Conservation (phyloP, 345 rosid genomes). For the Eucalyptus pauciflora region DNA sequence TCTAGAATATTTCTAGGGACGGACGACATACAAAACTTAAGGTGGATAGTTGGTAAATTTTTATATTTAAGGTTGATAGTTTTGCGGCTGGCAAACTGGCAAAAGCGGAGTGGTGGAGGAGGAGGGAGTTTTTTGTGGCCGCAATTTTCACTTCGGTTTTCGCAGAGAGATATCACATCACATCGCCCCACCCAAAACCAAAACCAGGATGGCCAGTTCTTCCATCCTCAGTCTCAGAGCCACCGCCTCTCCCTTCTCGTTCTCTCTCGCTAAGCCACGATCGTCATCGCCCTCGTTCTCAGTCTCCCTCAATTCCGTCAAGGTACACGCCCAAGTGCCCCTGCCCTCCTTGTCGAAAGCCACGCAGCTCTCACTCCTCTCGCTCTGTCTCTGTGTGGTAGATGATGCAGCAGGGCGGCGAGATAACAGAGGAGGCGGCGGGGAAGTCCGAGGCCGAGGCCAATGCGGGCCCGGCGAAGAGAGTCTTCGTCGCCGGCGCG, state of each 20-base stretch:
- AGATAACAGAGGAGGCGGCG: slow-evolving; percentile 21
- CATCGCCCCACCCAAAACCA: background rate
- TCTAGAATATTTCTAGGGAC: background rate
- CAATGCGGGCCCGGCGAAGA: slow-evolving; percentile 19
- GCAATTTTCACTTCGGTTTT: background rate
- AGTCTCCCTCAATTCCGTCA: background rate
- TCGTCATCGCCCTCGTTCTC: background rate
- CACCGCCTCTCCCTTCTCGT: background rate
- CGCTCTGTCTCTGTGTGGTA: background rate
- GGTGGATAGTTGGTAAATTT: too few species aligned
- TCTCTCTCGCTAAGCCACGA: background rate
- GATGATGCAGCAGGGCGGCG: slow-evolving; percentile 48
- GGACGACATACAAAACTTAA: too few species aligned
- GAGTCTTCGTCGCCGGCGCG: slow-evolving; percentile 86
- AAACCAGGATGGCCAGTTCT: background rate
- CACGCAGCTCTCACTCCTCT: background rate
- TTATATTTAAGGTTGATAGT: background rate
- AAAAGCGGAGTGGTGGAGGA: background rate
- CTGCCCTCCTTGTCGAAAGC: background rate
- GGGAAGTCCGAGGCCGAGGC: background rate
- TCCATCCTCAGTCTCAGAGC: background rate
- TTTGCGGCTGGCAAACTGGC: background rate
- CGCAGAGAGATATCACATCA: background rate
- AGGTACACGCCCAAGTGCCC: background rate
- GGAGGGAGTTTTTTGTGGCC: background rate